phyloP scores from a whole-genome alignment of 2,329 filamentous ascomycete genomes.

The Fusarium goolgardi region DNA sequence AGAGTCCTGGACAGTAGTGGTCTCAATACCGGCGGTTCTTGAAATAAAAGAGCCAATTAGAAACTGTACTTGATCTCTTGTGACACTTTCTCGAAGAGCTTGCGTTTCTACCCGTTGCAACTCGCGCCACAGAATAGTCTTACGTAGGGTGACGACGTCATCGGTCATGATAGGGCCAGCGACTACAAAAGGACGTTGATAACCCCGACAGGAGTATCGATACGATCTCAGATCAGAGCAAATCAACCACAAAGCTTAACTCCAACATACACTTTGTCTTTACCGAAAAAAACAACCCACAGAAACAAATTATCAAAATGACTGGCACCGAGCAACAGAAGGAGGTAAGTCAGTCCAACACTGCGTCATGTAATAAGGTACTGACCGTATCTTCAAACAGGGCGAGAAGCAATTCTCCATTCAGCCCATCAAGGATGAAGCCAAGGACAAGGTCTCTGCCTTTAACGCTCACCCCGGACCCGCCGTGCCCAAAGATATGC shows the following conservation, averaged over 20 bases:
- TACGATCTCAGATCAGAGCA: constrained; percentile 2
- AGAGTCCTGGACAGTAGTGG: constrained; percentile 24
- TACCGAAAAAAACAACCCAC: constrained; percentile 5
- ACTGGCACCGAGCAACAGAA: constrained; percentile 49
- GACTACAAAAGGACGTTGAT: constrained; percentile 43
- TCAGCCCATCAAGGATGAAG: constrained; percentile 59
- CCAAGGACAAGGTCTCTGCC: constrained; percentile 61
- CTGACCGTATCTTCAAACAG: constrained; percentile 39
- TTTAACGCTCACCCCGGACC: constrained; percentile 69
- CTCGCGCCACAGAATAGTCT: constrained; percentile 36
- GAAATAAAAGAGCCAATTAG: constrained; percentile 21
- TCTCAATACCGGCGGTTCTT: constrained; percentile 18
- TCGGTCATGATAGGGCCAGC: constrained; percentile 35
- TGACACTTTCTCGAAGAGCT: constrained; percentile 33
- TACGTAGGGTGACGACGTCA: constrained; percentile 47
- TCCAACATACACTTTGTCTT: constrained; percentile 4
- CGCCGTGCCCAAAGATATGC: constrained; percentile 65
- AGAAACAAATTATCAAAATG: constrained; percentile 42
- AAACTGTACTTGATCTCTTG: constrained; percentile 26
- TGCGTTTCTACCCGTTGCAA: constrained; percentile 32
- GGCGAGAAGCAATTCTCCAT: constrained; percentile 60
- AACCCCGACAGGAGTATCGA: constrained; percentile 6
- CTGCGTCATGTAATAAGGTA: neutral
- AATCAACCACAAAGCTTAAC: constrained; percentile 14
- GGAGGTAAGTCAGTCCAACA: constrained; percentile 41